Evolutionary conservation across 139 green algal genomes (phyloP).

Genomic region (Chlamydomonas incerta): DNA sequence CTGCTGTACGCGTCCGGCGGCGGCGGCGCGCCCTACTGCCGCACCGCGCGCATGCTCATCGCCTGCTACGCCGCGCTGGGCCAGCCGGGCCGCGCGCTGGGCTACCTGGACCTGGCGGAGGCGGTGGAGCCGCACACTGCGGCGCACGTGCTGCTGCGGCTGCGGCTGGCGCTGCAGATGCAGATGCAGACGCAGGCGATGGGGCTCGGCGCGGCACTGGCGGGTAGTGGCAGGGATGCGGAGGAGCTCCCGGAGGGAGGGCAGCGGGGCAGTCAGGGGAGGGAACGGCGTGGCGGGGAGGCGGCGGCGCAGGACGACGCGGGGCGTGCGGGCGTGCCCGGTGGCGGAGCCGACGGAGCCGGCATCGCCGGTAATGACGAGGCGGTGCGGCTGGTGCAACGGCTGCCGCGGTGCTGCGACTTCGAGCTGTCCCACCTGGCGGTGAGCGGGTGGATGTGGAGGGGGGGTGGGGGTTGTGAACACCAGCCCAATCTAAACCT

Average conservation of each 20-base stretch:
- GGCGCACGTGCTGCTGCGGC: conserved; percentile 18
- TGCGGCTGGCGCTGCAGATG: not conserved
- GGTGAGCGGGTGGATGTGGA: not conserved
- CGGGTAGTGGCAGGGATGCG: not conserved
- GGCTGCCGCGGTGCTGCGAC: conserved; percentile 26
- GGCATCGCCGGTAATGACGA: not conserved
- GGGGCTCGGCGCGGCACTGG: not conserved
- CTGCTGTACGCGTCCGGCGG: conserved; percentile 20
- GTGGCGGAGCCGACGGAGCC: not conserved
- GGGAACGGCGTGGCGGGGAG: too few species aligned
- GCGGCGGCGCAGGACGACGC: too few species aligned
- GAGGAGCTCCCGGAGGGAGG: too few species aligned
- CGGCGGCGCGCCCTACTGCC: conserved; percentile 31
- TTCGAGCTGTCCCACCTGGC: conserved; percentile 6
- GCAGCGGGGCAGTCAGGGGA: too few species aligned
- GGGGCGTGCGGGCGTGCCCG: not conserved
- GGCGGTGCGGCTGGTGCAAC: conserved; percentile 7
- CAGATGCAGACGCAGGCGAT: not conserved
- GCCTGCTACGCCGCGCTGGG: conserved; percentile 25
- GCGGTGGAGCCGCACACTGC: conserved; percentile 9
- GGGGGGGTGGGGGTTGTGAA: too few species aligned
- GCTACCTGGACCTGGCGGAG: conserved; percentile 20
- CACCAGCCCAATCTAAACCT: too few species aligned
- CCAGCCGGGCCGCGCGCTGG: not conserved
- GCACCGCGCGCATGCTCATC: conserved; percentile 32